Conservation (phyloP, 2,329 filamentous ascomycete species). For the Elsinoe fawcettii region DNA sequence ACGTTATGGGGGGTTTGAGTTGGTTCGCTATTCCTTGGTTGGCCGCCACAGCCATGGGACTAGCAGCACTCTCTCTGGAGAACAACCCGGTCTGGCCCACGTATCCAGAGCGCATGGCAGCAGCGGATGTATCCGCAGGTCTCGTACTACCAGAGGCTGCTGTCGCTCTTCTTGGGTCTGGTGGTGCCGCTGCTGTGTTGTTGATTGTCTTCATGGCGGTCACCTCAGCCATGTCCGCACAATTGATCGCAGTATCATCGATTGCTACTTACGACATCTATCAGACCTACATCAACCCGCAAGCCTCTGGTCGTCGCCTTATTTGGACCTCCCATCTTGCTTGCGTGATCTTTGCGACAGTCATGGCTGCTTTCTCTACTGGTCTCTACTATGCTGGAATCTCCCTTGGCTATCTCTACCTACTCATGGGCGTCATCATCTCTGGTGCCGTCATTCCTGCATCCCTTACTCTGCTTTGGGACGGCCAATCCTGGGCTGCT, state of each 20-base stretch:
- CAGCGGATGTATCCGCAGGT: slow-evolving; percentile 70
- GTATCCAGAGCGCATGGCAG: slow-evolving; percentile 62
- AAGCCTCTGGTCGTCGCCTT: slow-evolving; percentile 64
- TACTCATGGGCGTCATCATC: slow-evolving; percentile 89
- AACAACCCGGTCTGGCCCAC: slow-evolving; percentile 63
- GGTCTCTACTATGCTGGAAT: slow-evolving; percentile 57
- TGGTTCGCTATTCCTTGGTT: slow-evolving; percentile 95
- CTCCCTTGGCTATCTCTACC: slow-evolving; percentile 79
- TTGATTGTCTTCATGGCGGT: slow-evolving; percentile 87
- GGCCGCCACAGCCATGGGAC: slow-evolving; percentile 78
- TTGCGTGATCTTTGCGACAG: slow-evolving; percentile 65
- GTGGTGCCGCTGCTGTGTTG: slow-evolving; percentile 69
- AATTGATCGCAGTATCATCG: slow-evolving; percentile 79
- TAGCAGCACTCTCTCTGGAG: slow-evolving; percentile 73
- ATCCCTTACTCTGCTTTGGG: slow-evolving; percentile 72
- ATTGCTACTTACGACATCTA: slow-evolving; percentile 84
- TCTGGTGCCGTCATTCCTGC: slow-evolving; percentile 69
- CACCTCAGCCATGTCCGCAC: slow-evolving; percentile 72
- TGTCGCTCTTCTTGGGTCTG: slow-evolving; percentile 71
- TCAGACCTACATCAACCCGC: slow-evolving; percentile 74
- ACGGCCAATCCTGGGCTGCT: slow-evolving; percentile 67
- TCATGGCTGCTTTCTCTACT: slow-evolving; percentile 71
- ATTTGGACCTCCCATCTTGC: slow-evolving; percentile 72
- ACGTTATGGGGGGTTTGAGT: slow-evolving; percentile 74
- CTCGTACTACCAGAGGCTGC: slow-evolving; percentile 79